These are phyloP conservation scores for Microdochium nivale DNA, from an alignment of 2,329 filamentous ascomycete species.

Conservation along the genomic window DNA sequence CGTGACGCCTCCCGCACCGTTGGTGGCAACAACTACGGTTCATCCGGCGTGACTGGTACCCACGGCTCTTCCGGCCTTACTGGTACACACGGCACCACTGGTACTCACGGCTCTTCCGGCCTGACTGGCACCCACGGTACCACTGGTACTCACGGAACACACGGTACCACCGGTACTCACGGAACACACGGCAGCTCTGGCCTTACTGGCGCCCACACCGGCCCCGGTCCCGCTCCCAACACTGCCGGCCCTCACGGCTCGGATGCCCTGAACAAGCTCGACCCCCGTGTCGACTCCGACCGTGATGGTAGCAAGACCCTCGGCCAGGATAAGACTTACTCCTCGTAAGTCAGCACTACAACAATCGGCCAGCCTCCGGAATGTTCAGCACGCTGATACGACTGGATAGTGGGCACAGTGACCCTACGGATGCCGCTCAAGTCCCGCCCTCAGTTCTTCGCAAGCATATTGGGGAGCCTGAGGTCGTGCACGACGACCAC, in stretches of 20 bases:
- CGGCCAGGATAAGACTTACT: slow-evolving; percentile 43
- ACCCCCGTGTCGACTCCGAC: slow-evolving; percentile 47
- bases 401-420: slow-evolving; percentile 18
- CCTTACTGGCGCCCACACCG: slow-evolving; percentile 11
- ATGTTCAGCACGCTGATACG: slow-evolving; percentile 6
- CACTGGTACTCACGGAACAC: slow-evolving; percentile 15
- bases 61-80: slow-evolving; percentile 18
- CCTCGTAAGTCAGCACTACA: slow-evolving; percentile 26
- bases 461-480: slow-evolving; percentile 35
- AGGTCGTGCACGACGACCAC: slow-evolving; percentile 33
- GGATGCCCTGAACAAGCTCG: slow-evolving; percentile 44
- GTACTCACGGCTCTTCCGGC: slow-evolving; percentile 13
- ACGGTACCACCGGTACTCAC: slow-evolving; percentile 23
- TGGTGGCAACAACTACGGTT: slow-evolving; percentile 9
- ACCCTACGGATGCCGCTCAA: slow-evolving; percentile 47
- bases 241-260: slow-evolving; percentile 44
- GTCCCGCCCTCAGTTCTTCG: slow-evolving; percentile 46
- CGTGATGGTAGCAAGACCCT: slow-evolving; percentile 45
- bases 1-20: slow-evolving; percentile 11
- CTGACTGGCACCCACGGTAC: slow-evolving; percentile 10
- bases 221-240: slow-evolving; percentile 29
- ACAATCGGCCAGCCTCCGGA: slow-evolving; percentile 3
- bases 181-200: slow-evolving; percentile 19
- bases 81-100: slow-evolving; percentile 15
- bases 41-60: slow-evolving; percentile 6